Evolutionary conservation across 2,329 filamentous ascomycete genomes (phyloP), one percentile per base, ranked within the genome.

Genomic region (Venturia nashicola): DNA sequence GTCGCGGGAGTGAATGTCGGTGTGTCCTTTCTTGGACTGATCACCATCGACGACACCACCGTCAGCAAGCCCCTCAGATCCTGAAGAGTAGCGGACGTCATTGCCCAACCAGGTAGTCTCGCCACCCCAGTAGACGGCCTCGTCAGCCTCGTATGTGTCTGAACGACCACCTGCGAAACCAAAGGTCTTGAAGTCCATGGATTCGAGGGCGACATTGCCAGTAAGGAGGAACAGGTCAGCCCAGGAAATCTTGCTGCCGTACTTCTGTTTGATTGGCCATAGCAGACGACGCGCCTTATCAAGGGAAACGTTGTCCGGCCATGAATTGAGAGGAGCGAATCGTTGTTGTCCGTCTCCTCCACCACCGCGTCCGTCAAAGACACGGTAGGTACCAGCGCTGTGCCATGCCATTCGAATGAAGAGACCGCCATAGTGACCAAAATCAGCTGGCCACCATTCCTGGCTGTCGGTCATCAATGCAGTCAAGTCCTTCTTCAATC

Each of bases 351-450:
- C 88, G 12, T 84, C 79, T 63, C 87, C 88, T 70, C 84, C 86
- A 65, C 89, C 89, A 64, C 89, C 89, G 66, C 89, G 87, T 44
- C 88, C 88, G 69, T 91, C 88, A 62, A 80, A 80, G 71, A 88
- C 84, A 70, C 89, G 87, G 77, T 91, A 91, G 61, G 88, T 92
- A 66, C 89, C 89, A 34, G 89, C 84, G 68, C 85, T 86, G 80
- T 91, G 89, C 89, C 89, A 92, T 66, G 87, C 86, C 86, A 91
- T 86, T 65, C 89, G 87, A 72, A 92, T 81, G 74, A 92, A 91
- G 36, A 91, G 81, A 74, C 88, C 88, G 68, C 88, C 88, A 69
- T 91, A 92, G 80, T 91, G 87, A 64, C 88, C 88, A 71, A 88
- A 90, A 72, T 92, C 89, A 40, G 89, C 89, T 0, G 89, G 89